phyloP scores from a whole-genome alignment of 352 stramenopile genomes.

The Phytopythium ostracodes region DNA sequence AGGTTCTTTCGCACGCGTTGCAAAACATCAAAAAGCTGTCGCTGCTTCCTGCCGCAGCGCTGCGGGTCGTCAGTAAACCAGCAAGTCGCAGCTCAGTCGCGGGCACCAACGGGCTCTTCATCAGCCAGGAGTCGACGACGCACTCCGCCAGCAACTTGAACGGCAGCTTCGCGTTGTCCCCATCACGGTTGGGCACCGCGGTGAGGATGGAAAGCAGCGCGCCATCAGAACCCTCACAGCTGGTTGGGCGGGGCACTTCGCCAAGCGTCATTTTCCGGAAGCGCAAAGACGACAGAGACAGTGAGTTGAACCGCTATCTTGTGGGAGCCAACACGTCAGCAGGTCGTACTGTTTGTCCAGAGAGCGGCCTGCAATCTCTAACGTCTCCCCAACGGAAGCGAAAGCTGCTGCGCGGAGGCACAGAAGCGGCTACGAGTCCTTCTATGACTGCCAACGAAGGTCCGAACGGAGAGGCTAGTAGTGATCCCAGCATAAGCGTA shows the following conservation, averaged over 20 bases:
- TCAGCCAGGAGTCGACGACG: not conserved
- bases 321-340: not conserved
- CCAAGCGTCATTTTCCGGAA: slow-evolving; percentile 3
- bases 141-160: not conserved
- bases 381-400: not conserved
- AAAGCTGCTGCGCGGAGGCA: not conserved
- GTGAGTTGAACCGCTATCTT: not conserved
- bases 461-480: not conserved
- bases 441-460: not conserved
- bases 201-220: not conserved
- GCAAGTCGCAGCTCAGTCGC: not conserved
- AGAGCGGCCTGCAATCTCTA: not conserved
- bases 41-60: slow-evolving; percentile 7
- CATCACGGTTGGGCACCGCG: not conserved
- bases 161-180: not conserved
- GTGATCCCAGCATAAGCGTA: not conserved
- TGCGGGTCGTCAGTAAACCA: not conserved
- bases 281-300: slow-evolving; percentile 7
- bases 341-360: not conserved
- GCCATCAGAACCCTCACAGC: not conserved
- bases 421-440: not conserved
- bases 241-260: not conserved
- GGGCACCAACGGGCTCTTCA: not conserved
- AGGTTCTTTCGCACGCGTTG: slow-evolving; percentile 27
- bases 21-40: slow-evolving; percentile 31